Evolutionary conservation across 495 filamentous ascomycete genomes (phyloP), one percentile per base, ranked within the genome.

Genomic region (Antarctomyces pellizariae): DNA sequence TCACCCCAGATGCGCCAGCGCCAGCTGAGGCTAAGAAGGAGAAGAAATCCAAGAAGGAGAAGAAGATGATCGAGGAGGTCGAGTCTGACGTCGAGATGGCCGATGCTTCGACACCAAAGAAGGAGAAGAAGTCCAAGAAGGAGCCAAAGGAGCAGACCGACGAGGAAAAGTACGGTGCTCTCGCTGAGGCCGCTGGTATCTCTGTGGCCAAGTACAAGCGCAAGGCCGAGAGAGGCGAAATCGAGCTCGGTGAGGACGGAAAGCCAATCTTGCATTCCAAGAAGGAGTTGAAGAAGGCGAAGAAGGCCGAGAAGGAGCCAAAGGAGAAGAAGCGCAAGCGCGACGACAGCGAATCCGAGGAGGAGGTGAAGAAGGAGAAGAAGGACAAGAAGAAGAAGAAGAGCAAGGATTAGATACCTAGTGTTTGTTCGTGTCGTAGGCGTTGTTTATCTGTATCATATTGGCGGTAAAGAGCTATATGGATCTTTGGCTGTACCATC

Each of bases 261-360:
- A 67, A 53, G 29, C 67, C 69, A 5, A 48, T 57, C 28, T 44
- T 67, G n/a, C 32, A 68, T 33, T 71, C 62, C 48, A 75, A 77
- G 56, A 78, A 78, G 52, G 70, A 71, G 29, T 45, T 73, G 33
- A 79, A 79, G 61, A 75, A 72, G 54, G 55, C 62, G 34, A 69
- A 66, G 60, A 73, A 72, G 50, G 56, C 57, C 12, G 56, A 57
- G 36, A 61, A 63, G 43, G 68, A 72, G 46, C 48, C 40, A 29
- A 38, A 33, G 25, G 35, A 31, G 42, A 46, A 46, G 45, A 55
- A 58, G 52, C 44, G 53, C 35, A 52, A 56, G 40, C 40, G 38
- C 16, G 34, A 37, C 4, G 46, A 38, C 5, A 43, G 30, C 18
- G 35, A 39, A 24, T 39, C 38, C 19, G 44, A 44, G 22, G 42